A percentile compares a stretch with the other conserved stretches of the same genome.
These are phyloP conservation scores for Sporothrix pallida DNA, from an alignment of 2,329 filamentous ascomycete genomes.

Conservation along the genomic window DNA sequence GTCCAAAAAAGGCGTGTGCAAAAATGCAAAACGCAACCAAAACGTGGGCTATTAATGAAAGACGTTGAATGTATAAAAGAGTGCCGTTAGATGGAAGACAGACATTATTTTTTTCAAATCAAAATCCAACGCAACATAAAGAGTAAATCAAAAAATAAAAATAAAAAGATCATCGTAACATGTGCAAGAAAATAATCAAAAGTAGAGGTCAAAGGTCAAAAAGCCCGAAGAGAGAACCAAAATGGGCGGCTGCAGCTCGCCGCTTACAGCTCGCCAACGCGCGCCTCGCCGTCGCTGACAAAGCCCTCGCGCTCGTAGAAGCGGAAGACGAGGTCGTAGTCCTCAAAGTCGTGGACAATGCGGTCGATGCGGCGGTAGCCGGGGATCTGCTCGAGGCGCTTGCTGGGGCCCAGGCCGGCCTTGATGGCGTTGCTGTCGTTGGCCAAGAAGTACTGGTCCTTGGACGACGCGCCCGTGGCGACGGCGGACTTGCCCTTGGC, in stretches of 20 bases:
- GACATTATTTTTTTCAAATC: background rate
- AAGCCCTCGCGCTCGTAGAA: conserved; percentile 94
- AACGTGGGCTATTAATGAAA: conserved; percentile 24
- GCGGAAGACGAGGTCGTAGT: conserved; percentile 94
- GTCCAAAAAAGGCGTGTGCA: background rate
- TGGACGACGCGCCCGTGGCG: conserved; percentile 28
- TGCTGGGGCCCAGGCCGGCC: conserved; percentile 53
- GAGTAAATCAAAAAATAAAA: background rate
- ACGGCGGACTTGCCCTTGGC: conserved; percentile 62
- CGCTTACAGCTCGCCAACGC: conserved; percentile 56
- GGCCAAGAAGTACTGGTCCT: conserved; percentile 41
- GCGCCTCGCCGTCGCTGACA: conserved; percentile 58
- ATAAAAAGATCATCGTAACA: background rate
- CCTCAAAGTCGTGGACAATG: conserved; percentile 96
- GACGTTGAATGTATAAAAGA: conserved; percentile 18
- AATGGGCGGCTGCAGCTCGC: background rate
- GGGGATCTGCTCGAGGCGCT: conserved; percentile 74
- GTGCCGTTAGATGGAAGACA: conserved; percentile 23
- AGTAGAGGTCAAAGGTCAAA: too few relatives aligned
- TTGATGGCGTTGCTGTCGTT: conserved; percentile 27
- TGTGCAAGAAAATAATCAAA: background rate
- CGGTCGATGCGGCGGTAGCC: conserved; percentile 91
- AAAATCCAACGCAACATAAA: background rate
- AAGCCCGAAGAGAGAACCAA: background rate
- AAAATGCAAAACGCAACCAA: background rate